These are phyloP conservation scores for Rhododendron simsii DNA, from an alignment of 148 eudicot genomes.

Conservation along the genomic window DNA sequence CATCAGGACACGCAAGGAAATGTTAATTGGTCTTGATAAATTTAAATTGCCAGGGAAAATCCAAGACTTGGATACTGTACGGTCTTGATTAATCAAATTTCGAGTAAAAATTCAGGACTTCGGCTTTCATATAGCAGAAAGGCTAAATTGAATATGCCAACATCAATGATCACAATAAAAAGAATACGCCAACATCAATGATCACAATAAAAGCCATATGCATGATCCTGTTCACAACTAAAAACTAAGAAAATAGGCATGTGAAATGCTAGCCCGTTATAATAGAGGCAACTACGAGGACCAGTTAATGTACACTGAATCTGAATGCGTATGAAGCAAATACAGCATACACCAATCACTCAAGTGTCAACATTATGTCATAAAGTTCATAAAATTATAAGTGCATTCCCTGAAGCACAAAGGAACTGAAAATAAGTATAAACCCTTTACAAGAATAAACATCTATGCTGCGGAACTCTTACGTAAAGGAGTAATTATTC, in stretches of 20 bases:
- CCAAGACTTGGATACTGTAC: neutral
- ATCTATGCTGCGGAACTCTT: neutral
- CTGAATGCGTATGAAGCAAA: neutral
- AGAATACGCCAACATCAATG: neutral
- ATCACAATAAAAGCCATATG: neutral
- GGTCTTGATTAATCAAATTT: neutral
- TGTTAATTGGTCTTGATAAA: neutral
- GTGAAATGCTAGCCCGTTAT: neutral
- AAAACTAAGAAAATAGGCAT: neutral
- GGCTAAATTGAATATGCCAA: conserved; percentile 2
- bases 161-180: no score
- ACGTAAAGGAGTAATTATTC: neutral
- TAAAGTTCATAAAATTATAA: neutral
- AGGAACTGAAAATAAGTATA: neutral
- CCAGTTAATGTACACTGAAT: neutral
- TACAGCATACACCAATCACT: neutral
- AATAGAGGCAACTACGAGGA: neutral
- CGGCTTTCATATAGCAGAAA: neutral
- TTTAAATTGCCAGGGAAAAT: neutral
- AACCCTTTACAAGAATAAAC: neutral
- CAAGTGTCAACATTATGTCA: no score
- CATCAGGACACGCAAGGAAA: neutral
- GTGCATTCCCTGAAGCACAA: neutral
- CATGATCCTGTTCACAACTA: neutral
- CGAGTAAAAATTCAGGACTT: neutral